phyloP scores from a whole-genome alignment of 2,329 filamentous ascomycete species.

The Didymella keratinophila region DNA sequence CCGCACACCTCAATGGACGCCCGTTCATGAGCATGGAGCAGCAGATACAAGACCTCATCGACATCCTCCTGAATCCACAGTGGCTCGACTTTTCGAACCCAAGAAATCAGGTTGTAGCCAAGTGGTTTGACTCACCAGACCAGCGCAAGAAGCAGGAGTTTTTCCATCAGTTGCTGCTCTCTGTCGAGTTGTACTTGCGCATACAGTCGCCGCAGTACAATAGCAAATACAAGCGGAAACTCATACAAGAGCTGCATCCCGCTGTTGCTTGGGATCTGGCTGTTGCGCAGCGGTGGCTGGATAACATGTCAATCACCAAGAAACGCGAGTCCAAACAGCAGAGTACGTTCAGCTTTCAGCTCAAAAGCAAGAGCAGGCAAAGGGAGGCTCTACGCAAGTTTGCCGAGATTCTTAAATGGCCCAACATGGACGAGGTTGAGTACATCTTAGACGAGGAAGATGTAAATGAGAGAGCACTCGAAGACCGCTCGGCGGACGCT shows the following conservation, averaged over 20 bases:
- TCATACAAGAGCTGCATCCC: constrained; percentile 71
- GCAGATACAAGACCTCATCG: constrained; percentile 76
- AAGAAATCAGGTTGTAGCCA: constrained; percentile 76
- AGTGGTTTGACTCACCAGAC: constrained; percentile 70
- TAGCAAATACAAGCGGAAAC: constrained; percentile 70
- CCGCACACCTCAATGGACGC: constrained; percentile 64
- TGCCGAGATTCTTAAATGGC: constrained; percentile 78
- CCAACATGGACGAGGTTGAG: constrained; percentile 71
- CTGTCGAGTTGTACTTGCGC: constrained; percentile 74
- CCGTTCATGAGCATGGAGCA: constrained; percentile 70
- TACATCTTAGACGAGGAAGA: constrained; percentile 68
- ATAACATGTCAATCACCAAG: constrained; percentile 72
- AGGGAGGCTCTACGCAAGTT: constrained; percentile 74
- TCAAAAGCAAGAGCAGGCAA: constrained; percentile 71
- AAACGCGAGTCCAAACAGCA: constrained; percentile 58
- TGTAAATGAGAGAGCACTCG: constrained; percentile 53
- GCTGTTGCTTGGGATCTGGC: constrained; percentile 77
- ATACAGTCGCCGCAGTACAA: constrained; percentile 69
- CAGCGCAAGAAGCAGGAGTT: constrained; percentile 69
- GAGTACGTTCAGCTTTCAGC: constrained; percentile 65
- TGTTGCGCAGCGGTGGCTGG: constrained; percentile 75
- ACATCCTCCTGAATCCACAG: constrained; percentile 70
- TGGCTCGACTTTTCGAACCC: constrained; percentile 78
- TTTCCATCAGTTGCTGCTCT: constrained; percentile 79
- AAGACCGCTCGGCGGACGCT: constrained; percentile 73